phyloP scores from a whole-genome alignment of 805 yeast genomes.

The Blastobotrys peoriensis region DNA sequence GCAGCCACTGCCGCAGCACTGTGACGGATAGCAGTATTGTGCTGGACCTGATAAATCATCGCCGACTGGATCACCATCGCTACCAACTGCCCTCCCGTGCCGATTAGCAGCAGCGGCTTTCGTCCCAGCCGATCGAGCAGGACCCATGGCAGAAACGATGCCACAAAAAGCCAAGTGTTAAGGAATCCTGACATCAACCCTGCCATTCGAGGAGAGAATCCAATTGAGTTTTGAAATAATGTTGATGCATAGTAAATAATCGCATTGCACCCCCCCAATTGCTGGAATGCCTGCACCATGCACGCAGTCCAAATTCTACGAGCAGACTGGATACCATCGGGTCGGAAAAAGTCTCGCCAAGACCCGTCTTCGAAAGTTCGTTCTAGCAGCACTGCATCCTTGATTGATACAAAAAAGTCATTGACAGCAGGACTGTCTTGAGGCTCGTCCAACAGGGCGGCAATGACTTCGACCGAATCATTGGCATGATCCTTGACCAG shows the following conservation, averaged over 20 bases:
- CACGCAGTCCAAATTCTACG: too few relatives aligned
- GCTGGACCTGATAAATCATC: conserved; percentile 11
- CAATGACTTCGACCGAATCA: conserved; percentile 4
- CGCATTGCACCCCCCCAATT: conserved; percentile 4
- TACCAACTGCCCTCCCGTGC: conserved; percentile 8
- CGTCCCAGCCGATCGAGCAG: conserved; percentile 9
- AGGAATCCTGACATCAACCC: conserved; percentile 9
- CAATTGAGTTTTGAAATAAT: conserved; percentile 12
- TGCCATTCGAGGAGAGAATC: conserved; percentile 9
- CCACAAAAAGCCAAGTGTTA: conserved; percentile 7
- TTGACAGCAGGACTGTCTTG: conserved; percentile 2
- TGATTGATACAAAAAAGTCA: conserved; percentile 4
- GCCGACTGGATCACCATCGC: conserved; percentile 8
- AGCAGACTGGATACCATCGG: too few relatives aligned
- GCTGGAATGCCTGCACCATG: too few relatives aligned
- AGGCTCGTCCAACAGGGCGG: not conserved
- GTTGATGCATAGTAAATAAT: conserved; percentile 11
- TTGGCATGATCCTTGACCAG: too few relatives aligned
- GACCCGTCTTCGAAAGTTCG: too few relatives aligned
- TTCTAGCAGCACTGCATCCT: conserved; percentile 7
- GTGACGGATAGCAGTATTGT: too few relatives aligned
- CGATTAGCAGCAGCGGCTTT: conserved; percentile 5
- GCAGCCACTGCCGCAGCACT: conserved; percentile 34
- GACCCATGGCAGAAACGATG: conserved; percentile 12
- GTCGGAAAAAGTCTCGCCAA: too few relatives aligned